These are phyloP conservation scores for Geum urbanum DNA, from an alignment of 306 rosid species.

Conservation along the genomic window DNA sequence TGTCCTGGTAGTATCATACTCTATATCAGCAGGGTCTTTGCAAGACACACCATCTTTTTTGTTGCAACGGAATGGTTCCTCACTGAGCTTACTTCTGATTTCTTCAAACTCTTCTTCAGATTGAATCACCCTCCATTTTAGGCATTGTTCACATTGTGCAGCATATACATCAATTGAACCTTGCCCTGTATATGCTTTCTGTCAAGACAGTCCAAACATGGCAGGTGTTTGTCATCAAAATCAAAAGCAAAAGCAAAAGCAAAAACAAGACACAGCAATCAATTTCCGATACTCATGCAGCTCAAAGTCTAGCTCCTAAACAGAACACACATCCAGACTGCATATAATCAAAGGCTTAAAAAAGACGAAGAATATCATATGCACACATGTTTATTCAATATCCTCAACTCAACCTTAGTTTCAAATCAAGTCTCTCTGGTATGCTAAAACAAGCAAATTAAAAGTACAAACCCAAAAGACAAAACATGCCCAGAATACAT, in stretches of 20 bases:
- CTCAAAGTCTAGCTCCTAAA: not conserved
- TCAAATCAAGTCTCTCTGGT: not conserved
- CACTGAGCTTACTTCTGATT: conserved; percentile 42
- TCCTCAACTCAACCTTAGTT: not conserved
- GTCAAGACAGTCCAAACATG: conserved; percentile 34
- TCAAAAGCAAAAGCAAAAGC: not conserved
- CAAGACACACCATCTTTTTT: conserved; percentile 48
- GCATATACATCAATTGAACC: conserved; percentile 63
- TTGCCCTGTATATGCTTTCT: conserved; percentile 27
- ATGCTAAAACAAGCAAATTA: not conserved
- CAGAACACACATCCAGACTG: not conserved
- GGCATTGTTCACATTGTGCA: conserved; percentile 64
- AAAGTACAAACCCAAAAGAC: not conserved
- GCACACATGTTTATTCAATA: conserved; percentile 1
- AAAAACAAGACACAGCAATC: too few species aligned
- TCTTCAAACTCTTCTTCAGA: conserved; percentile 79
- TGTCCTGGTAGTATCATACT: conserved; percentile 59
- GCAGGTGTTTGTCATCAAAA: not conserved
- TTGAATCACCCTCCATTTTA: conserved; percentile 78
- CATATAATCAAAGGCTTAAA: not conserved
- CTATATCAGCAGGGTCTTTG: conserved; percentile 66
- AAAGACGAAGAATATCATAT: not conserved
- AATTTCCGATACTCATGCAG: not conserved
- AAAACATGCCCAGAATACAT: not conserved
- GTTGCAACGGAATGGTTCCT: conserved; percentile 64